Conservation (phyloP, 2,329 filamentous ascomycete genomes). For the Pseudogymnoascus sp. region DNA sequence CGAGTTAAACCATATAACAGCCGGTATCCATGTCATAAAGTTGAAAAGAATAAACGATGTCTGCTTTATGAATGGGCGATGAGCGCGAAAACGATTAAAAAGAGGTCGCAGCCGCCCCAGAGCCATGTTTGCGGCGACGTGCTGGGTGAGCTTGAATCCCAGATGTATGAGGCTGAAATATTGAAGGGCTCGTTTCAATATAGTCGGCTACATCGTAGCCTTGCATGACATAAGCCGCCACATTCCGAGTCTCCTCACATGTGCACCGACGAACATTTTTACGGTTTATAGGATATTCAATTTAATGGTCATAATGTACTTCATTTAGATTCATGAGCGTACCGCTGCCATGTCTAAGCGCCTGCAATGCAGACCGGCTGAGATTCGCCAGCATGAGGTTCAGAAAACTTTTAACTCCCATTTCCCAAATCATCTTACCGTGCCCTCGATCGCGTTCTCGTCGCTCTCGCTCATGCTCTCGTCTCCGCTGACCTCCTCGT, state of each 20-base stretch:
- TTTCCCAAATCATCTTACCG: slow-evolving; percentile 28
- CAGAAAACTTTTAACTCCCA: slow-evolving; percentile 14
- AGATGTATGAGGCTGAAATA: neutral
- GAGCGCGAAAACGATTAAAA: slow-evolving; percentile 13
- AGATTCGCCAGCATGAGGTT: slow-evolving; percentile 9
- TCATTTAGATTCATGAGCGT: slow-evolving; percentile 7
- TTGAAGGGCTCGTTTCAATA: neutral
- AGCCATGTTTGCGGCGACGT: slow-evolving; percentile 3
- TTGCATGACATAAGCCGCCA: slow-evolving; percentile 11
- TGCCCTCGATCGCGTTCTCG: slow-evolving; percentile 62
- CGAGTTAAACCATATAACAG: slow-evolving; percentile 53
- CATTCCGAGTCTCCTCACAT: neutral
- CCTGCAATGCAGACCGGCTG: slow-evolving; percentile 13
- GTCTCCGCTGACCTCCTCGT: slow-evolving; percentile 94
- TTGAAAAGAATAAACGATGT: slow-evolving; percentile 41
- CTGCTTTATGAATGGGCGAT: slow-evolving; percentile 22
- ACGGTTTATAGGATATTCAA: slow-evolving; percentile 9
- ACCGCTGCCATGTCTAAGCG: slow-evolving; percentile 12
- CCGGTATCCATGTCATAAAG: slow-evolving; percentile 54
- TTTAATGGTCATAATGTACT: slow-evolving; percentile 12
- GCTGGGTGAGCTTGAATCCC: neutral
- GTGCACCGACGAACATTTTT: neutral
- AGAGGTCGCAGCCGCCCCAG: slow-evolving; percentile 18
- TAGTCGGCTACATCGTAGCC: slow-evolving; percentile 6
- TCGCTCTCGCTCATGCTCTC: slow-evolving; percentile 95